Percentiles rank a stretch among this genome's conserved stretches.
phyloP scores from a whole-genome alignment of 345 rosid genomes.

The Salix arbutifolia region DNA sequence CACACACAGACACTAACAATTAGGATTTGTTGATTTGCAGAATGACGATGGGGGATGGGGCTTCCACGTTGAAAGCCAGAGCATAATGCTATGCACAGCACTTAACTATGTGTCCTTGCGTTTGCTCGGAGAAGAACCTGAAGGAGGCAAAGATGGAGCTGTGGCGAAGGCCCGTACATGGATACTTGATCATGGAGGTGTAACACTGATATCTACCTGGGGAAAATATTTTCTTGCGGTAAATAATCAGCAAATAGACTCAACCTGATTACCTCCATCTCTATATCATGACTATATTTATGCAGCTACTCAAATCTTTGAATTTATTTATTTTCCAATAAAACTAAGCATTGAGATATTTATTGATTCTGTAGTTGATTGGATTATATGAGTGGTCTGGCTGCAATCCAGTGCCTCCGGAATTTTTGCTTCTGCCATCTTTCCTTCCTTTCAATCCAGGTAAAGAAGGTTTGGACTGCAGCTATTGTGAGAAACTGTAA shows the following conservation, averaged over 20 bases:
- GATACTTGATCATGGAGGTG: slow-evolving; percentile 18
- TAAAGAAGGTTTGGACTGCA: not conserved
- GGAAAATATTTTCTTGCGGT: slow-evolving; percentile 10
- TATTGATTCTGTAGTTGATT: too few relatives aligned
- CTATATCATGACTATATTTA: not conserved
- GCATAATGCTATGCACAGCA: slow-evolving; percentile 13
- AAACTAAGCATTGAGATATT: too few relatives aligned
- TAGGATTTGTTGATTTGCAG: not conserved
- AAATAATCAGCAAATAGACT: too few relatives aligned
- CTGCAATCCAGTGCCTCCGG: slow-evolving; percentile 66
- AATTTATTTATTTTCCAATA: too few relatives aligned
- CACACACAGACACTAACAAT: too few relatives aligned
- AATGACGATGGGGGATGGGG: slow-evolving; percentile 23
- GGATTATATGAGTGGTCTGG: slow-evolving; percentile 58
- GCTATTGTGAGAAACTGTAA: too few relatives aligned
- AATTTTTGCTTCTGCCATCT: slow-evolving; percentile 54
- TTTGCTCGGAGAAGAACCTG: slow-evolving; percentile 5
- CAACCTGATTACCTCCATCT: too few relatives aligned
- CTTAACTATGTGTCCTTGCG: slow-evolving; percentile 10
- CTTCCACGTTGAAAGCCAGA: slow-evolving; percentile 4
- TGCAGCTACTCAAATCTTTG: too few relatives aligned
- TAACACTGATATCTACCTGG: not conserved
- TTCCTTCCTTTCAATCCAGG: slow-evolving; percentile 51
- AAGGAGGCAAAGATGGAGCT: not conserved
- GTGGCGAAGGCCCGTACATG: not conserved